Percentiles rank a stretch among this genome's conserved stretches.
These are phyloP conservation scores for Talaromyces islandicus DNA, from an alignment of 2,329 filamentous ascomycete genomes.

Conservation along the genomic window DNA sequence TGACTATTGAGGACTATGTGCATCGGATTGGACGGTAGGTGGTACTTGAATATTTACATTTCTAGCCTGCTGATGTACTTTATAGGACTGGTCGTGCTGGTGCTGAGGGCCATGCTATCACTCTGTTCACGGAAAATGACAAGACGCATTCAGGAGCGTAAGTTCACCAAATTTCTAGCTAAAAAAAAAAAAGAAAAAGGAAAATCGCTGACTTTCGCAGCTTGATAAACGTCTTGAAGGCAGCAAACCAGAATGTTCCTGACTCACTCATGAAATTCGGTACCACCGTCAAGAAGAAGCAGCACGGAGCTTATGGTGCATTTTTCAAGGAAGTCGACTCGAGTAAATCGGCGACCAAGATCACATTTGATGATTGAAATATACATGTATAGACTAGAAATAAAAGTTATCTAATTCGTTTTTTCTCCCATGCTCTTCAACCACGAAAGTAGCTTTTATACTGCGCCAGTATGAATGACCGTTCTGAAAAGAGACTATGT, in stretches of 20 bases:
- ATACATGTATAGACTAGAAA: not conserved
- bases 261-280: conserved; percentile 91
- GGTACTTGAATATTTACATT: conserved; percentile 9
- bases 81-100: conserved; percentile 82
- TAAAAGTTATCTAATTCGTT: conserved; percentile 17
- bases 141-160: conserved; percentile 85
- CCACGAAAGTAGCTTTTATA: conserved; percentile 4
- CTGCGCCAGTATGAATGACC: conserved; percentile 23
- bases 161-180: conserved; percentile 37
- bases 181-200: not conserved
- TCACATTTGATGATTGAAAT: conserved; percentile 66
- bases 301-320: conserved; percentile 86
- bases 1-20: conserved; percentile 96
- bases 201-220: conserved; percentile 39
- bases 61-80: not conserved
- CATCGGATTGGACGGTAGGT: conserved; percentile 73
- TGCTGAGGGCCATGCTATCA: conserved; percentile 81
- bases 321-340: conserved; percentile 90
- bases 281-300: conserved; percentile 98
- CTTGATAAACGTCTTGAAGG: conserved; percentile 89
- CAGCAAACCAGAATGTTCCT: conserved; percentile 85
- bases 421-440: conserved; percentile 5
- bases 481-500: conserved; percentile 31
- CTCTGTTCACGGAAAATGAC: conserved; percentile 90
- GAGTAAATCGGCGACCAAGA: conserved; percentile 81